These are phyloP conservation scores for Tylopilus intermedius DNA, from an alignment of 768 basidiomycete species.

Conservation along the genomic window DNA sequence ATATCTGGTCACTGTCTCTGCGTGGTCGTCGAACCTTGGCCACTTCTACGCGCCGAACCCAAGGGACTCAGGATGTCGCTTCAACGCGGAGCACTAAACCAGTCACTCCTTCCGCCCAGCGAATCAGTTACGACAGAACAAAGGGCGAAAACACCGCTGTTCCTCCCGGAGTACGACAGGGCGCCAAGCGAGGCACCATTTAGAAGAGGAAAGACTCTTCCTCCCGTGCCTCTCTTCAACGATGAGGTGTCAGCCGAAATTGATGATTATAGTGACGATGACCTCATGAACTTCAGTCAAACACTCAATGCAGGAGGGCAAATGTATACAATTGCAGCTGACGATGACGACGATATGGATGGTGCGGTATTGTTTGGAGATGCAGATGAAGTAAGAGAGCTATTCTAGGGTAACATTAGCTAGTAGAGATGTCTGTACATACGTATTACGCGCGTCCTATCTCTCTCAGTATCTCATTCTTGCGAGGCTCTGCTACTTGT, in stretches of 20 bases:
- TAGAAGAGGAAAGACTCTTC: slow-evolving; percentile 24
- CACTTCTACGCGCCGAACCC: slow-evolving; percentile 40
- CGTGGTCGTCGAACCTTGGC: slow-evolving; percentile 81
- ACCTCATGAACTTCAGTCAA: slow-evolving; percentile 75
- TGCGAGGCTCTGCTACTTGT: slow-evolving; percentile 55
- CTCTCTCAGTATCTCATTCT: slow-evolving; percentile 69
- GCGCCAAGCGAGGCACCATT: slow-evolving; percentile 36
- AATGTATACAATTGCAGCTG: slow-evolving; percentile 50
- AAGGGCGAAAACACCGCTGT: slow-evolving; percentile 60
- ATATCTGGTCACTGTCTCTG: slow-evolving; percentile 72
- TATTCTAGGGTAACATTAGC: slow-evolving; percentile 33
- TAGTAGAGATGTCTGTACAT: slow-evolving; percentile 6
- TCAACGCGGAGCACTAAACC: slow-evolving; percentile 24
- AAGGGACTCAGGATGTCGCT: slow-evolving; percentile 28
- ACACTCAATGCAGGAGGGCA: slow-evolving; percentile 55
- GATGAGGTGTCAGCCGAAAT: slow-evolving; percentile 31
- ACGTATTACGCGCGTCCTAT: slow-evolving; percentile 60
- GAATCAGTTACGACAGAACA: slow-evolving; percentile 20
- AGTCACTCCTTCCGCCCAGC: slow-evolving; percentile 20
- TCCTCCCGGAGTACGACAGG: slow-evolving; percentile 60
- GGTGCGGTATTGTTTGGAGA: slow-evolving; percentile 73
- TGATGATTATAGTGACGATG: slow-evolving; percentile 38
- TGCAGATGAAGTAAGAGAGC: slow-evolving; percentile 69
- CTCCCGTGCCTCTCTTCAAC: slow-evolving; percentile 42
- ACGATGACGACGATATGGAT: slow-evolving; percentile 75